Evolutionary conservation across 1,284 basidiomycete species (phyloP).

Genomic region (Paramarasmius palmivorus): DNA sequence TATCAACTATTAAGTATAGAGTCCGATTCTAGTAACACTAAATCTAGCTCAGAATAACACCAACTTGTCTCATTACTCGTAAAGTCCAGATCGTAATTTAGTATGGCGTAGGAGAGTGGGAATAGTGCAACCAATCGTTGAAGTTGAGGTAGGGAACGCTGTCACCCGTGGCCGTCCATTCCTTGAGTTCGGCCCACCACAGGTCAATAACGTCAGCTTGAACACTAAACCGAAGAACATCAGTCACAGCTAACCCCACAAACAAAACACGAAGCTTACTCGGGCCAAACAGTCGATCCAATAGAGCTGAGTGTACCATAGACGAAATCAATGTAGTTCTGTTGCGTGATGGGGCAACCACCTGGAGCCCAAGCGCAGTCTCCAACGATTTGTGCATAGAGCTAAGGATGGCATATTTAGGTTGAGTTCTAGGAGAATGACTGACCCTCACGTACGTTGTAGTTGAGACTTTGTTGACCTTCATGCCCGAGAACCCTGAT

Average conservation of each 20-base stretch:
- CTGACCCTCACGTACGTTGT: neutral
- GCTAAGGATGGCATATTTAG: too few species aligned
- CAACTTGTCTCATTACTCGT: too few species aligned
- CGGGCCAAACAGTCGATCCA: neutral
- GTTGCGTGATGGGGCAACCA: neutral
- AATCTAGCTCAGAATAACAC: too few species aligned
- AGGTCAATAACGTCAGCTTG: too few species aligned
- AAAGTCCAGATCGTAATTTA: too few species aligned
- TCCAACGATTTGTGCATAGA: neutral
- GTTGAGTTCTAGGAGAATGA: neutral
- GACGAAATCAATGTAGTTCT: neutral
- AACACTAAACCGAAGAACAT: too few species aligned
- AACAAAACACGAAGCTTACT: too few species aligned
- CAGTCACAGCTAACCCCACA: too few species aligned
- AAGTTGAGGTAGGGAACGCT: neutral
- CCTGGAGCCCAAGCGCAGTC: neutral
- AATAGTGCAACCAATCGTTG: neutral
- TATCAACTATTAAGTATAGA: too few species aligned
- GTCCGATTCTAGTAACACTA: too few species aligned
- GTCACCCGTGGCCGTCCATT: neutral
- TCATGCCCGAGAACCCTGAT: neutral
- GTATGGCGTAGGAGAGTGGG: too few species aligned
- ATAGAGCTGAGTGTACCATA: neutral
- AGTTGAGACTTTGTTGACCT: neutral
- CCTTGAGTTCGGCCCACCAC: neutral